Percentiles rank a stretch among this genome's conserved stretches.
These are phyloP conservation scores for Brassica balearica DNA, from an alignment of 441 rosid species.

Conservation along the genomic window DNA sequence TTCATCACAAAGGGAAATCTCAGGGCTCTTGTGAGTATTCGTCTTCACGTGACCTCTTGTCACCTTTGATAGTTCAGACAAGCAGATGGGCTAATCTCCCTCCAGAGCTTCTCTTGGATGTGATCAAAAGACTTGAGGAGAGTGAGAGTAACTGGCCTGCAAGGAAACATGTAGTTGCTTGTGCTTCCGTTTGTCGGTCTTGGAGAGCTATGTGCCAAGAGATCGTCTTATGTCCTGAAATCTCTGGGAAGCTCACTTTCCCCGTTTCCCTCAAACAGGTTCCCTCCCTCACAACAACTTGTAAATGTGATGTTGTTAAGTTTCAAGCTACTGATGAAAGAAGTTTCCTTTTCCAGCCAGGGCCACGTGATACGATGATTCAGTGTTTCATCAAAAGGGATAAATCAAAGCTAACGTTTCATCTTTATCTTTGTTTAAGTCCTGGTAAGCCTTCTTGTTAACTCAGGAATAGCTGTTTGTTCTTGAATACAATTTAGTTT, in stretches of 20 bases:
- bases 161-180: slow-evolving; percentile 54
- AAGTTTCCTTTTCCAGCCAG: slow-evolving; percentile 47
- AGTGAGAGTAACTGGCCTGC: slow-evolving; percentile 60
- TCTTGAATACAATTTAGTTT: neutral
- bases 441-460: slow-evolving; percentile 46
- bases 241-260: slow-evolving; percentile 60
- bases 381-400: slow-evolving; percentile 62
- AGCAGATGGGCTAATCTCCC: slow-evolving; percentile 65
- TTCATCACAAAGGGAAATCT: slow-evolving; percentile 54
- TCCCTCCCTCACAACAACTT: neutral
- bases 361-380: slow-evolving; percentile 53
- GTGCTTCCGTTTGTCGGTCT: slow-evolving; percentile 60
- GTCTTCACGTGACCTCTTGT: slow-evolving; percentile 61
- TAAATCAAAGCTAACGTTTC: slow-evolving; percentile 58
- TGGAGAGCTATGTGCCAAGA: slow-evolving; percentile 66
- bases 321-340: no score
- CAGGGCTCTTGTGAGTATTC: slow-evolving; percentile 55
- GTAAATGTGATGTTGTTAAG: neutral
- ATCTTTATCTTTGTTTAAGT: slow-evolving; percentile 54
- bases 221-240: slow-evolving; percentile 57
- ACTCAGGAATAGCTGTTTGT: slow-evolving; percentile 1
- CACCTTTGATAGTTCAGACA: slow-evolving; percentile 50
- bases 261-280: slow-evolving; percentile 63
- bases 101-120: slow-evolving; percentile 57
- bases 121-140: slow-evolving; percentile 60